These are phyloP conservation scores for Marasmius tenuissimus DNA, from an alignment of 1,284 basidiomycete genomes.

Conservation along the genomic window DNA sequence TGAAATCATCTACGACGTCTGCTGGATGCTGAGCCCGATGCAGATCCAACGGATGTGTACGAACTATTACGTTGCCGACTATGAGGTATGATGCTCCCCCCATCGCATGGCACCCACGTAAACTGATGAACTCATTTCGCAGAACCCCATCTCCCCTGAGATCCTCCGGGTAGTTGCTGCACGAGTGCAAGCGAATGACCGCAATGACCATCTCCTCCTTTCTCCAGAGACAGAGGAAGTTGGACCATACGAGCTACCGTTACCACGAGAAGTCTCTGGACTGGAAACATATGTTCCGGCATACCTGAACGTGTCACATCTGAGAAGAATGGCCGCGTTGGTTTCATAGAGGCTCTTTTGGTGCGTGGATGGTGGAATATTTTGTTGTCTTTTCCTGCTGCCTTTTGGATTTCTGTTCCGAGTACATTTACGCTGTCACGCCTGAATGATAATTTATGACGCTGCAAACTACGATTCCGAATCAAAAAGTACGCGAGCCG, in stretches of 20 bases:
- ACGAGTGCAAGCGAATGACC: constrained; percentile 90
- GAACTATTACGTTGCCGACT: constrained; percentile 98
- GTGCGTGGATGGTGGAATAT: background rate
- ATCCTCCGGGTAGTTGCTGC: constrained; percentile 96
- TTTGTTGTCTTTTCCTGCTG: background rate
- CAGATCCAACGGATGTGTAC: constrained; percentile 99
- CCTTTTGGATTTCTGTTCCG: background rate
- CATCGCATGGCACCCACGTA: background rate
- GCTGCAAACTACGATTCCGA: too few species aligned
- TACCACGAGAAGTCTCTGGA: constrained; percentile 85
- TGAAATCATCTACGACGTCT: constrained; percentile 98
- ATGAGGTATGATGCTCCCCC: constrained; percentile 63
- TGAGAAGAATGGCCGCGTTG: constrained; percentile 78
- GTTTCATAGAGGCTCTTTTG: constrained; percentile 53
- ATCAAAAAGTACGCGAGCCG: too few species aligned
- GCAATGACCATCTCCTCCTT: constrained; percentile 92
- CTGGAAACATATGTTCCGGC: constrained; percentile 88
- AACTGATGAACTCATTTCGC: constrained; percentile 11
- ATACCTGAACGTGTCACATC: constrained; percentile 82
- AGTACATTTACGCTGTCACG: too few species aligned
- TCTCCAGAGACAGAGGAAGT: constrained; percentile 96
- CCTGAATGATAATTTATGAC: too few species aligned
- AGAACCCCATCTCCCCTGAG: constrained; percentile 96
- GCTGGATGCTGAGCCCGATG: constrained; percentile 99
- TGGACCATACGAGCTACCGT: constrained; percentile 85